phyloP scores from a whole-genome alignment of 352 stramenopile species.

The Stephanocyclus meneghinianus region DNA sequence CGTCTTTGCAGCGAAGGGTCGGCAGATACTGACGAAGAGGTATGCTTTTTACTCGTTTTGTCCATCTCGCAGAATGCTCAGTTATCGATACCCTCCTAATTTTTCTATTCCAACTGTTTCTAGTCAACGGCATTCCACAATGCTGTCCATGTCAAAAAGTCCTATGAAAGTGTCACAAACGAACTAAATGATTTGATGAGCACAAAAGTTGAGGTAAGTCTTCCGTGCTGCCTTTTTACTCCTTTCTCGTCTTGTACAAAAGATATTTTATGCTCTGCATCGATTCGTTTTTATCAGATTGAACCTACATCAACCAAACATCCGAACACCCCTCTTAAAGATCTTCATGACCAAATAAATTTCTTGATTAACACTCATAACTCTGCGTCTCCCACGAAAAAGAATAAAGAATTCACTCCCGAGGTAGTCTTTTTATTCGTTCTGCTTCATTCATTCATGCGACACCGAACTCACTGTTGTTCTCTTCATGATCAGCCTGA shows the following conservation, averaged over 20 bases:
- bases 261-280: background rate
- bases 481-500: background rate
- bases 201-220: background rate
- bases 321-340: slow-evolving; percentile 5
- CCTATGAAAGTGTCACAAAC: slow-evolving; percentile 3
- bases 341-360: slow-evolving; percentile 16
- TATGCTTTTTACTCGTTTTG: background rate
- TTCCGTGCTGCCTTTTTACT: background rate
- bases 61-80: background rate
- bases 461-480: too few relatives aligned
- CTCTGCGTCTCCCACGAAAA: background rate
- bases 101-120: background rate
- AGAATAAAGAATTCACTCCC: slow-evolving; percentile 1
- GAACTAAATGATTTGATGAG: slow-evolving; percentile 2
- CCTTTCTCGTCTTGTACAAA: background rate
- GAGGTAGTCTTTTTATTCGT: background rate
- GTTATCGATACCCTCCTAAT: background rate
- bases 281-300: background rate
- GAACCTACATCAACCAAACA: background rate
- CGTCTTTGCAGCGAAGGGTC: background rate
- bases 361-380: background rate
- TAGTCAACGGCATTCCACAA: background rate
- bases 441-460: background rate
- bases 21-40: background rate
- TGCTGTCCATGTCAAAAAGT: background rate